Evolutionary conservation across 345 rosid genomes (phyloP).

Genomic region (Erysimum cheiranthoides): DNA sequence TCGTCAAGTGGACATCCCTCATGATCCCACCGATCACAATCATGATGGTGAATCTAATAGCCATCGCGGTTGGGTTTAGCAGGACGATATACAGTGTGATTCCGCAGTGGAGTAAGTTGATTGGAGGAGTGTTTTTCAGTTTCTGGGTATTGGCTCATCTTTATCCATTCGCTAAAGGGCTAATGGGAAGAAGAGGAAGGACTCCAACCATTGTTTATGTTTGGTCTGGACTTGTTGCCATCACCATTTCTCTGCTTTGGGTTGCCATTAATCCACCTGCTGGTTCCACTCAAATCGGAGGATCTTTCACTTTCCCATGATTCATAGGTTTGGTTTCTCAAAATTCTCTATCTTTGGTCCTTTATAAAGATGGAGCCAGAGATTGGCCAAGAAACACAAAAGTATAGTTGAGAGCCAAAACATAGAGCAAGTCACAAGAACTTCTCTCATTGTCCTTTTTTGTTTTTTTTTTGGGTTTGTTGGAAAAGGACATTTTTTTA

Average conservation of each 20-base stretch:
- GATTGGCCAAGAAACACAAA: slow-evolving; percentile 30
- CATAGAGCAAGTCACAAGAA: slow-evolving; percentile 27
- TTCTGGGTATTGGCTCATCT: slow-evolving; percentile 99
- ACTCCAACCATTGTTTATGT: slow-evolving; percentile 98
- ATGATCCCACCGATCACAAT: slow-evolving; percentile 95
- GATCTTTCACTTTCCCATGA: slow-evolving; percentile 93
- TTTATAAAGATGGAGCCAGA: slow-evolving; percentile 9
- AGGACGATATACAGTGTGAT: slow-evolving; percentile 85
- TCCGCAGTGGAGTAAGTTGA: slow-evolving; percentile 87
- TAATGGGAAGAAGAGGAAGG: slow-evolving; percentile 97
- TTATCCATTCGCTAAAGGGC: slow-evolving; percentile 94
- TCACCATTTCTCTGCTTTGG: slow-evolving; percentile 96
- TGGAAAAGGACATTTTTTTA: slow-evolving; percentile 40
- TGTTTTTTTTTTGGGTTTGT: not conserved
- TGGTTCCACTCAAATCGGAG: slow-evolving; percentile 74
- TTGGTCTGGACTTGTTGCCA: slow-evolving; percentile 96
- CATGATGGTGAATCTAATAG: slow-evolving; percentile 93
- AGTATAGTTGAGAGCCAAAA: slow-evolving; percentile 34
- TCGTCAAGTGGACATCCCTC: slow-evolving; percentile 86
- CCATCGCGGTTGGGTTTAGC: slow-evolving; percentile 90
- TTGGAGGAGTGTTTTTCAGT: slow-evolving; percentile 98
- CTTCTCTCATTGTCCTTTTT: slow-evolving; percentile 15
- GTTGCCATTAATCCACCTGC: slow-evolving; percentile 94
- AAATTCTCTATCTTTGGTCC: not conserved
- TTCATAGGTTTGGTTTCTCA: slow-evolving; percentile 47